phyloP scores from a whole-genome alignment of 1,284 basidiomycete genomes.

The Pascua guehoae region DNA sequence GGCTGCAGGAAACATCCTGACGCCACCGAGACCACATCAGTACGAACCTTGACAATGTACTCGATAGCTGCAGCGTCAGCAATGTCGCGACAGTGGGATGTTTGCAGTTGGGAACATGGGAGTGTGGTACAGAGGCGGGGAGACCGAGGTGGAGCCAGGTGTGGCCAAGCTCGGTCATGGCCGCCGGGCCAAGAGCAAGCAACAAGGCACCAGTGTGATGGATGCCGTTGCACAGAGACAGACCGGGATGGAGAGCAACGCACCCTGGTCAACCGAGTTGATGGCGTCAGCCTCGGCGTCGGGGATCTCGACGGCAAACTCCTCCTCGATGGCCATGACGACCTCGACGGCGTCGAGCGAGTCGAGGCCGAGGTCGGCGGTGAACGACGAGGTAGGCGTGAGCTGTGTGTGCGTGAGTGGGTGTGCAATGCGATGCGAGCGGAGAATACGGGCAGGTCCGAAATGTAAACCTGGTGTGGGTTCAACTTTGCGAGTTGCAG shows the following conservation, averaged over 20 bases:
- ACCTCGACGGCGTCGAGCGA: conserved; percentile 97
- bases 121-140: too few relatives aligned
- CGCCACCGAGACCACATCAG: neutral
- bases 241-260: conserved; percentile 26
- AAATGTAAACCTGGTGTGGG: neutral
- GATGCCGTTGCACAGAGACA: too few relatives aligned
- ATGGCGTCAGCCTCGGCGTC: conserved; percentile 98
- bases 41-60: conserved; percentile 75
- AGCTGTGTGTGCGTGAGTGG: conserved; percentile 57
- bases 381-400: conserved; percentile 68
- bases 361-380: conserved; percentile 87
- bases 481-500: too few relatives aligned
- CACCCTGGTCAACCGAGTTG: conserved; percentile 88
- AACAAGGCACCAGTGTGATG: neutral
- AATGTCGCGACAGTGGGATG: neutral
- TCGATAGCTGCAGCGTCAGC: conserved; percentile 70
- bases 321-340: conserved; percentile 99
- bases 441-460: too few relatives aligned
- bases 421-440: neutral
- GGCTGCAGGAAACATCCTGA: too few relatives aligned
- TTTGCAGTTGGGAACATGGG: too few relatives aligned
- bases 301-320: conserved; percentile 70
- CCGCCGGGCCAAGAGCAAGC: too few relatives aligned
- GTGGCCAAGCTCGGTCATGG: too few relatives aligned
- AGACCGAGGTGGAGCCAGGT: too few relatives aligned